A percentile compares a stretch with the other conserved stretches of the same genome.
Conservation (phyloP, 2,329 filamentous ascomycete genomes). For the Penicillium brasilianum region DNA sequence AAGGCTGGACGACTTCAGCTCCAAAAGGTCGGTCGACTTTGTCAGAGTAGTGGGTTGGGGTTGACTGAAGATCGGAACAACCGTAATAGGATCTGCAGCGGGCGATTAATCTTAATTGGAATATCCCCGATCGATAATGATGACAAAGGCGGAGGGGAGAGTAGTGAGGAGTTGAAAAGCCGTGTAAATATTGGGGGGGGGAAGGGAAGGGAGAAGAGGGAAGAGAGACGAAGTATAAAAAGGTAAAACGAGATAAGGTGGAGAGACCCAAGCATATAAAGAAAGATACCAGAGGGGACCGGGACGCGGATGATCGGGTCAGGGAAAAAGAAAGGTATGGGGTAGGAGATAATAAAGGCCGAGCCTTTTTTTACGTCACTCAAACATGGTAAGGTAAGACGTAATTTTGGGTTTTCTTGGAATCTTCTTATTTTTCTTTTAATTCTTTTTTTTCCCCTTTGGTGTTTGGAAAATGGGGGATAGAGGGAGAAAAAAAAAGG, state of each 20-base stretch:
- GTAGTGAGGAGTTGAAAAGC: neutral
- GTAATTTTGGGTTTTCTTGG: conserved; percentile 24
- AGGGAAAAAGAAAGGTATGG: conserved; percentile 29
- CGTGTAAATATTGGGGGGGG: neutral
- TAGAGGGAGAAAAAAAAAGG: conserved; percentile 16
- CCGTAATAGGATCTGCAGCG: conserved; percentile 2
- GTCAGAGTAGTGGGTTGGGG: neutral
- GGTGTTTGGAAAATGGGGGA: conserved; percentile 16
- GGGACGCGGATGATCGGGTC: conserved; percentile 20
- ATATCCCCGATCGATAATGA: neutral
- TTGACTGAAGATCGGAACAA: conserved; percentile 6
- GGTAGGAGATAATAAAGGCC: conserved; percentile 32
- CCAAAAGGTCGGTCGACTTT: neutral
- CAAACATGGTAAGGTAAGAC: conserved; percentile 27
- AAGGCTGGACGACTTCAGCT: neutral
- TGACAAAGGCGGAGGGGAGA: neutral
- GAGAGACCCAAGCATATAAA: conserved; percentile 30
- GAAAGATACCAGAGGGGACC: conserved; percentile 4
- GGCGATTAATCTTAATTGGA: conserved; percentile 1
- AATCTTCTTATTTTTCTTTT: conserved; percentile 17
- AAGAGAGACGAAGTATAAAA: conserved; percentile 16
- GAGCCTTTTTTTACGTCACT: conserved; percentile 36
- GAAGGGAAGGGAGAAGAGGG: neutral
- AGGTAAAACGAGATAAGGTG: conserved; percentile 24
- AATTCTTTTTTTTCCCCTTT: conserved; percentile 18